Base-by-base conservation (phyloP, 148 eudicot species). In the Spergularia marina region DNA sequence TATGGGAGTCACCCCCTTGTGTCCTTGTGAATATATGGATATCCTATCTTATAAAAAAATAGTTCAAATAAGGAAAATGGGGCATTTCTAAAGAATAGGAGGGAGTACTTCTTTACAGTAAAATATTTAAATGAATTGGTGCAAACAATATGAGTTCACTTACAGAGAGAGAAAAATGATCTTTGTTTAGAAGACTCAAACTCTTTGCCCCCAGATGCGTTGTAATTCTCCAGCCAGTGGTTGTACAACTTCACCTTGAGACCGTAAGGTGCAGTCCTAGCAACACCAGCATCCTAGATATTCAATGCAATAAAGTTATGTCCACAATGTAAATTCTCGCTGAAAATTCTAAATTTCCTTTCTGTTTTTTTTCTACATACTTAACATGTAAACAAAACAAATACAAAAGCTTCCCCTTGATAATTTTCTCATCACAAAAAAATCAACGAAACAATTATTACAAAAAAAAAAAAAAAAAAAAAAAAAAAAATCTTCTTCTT, bases 131-230 rank as follows among this genome's bases (percentile, higher is more conserved):
- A 44, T 44, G 7, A 44, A 44, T 9, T 53, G 16, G 14, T 10
- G 23, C 47, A 34, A 73, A 60, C 20, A 30, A 39, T 6, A 59
- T 8, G 60, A 4, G 74, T 76, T 74, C 76, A 91, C 98, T 88
- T 86, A 96, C 99, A 92, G 63, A 96, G 87, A 30, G 94, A 89
- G 81, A 91, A 91, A 83, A 89, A 92, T 4, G 47, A 34, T 85
- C 86, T 87, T 80, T 88, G 93, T 81, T 78, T 91, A 30, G 98
- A 96, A 40, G 87, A 80, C 81, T 91, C 80, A 80, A 91, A 89
- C 69, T 85, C 81, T 63, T 76, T 80, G 85, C 90, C 93, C 76
- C 91, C 91, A 52, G 88, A 78, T 72, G 82, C 80, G 76, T 85
- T 74, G 82, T 84, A 92, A 53, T 76, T 77, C 67, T 86, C 87